Conservation (phyloP, 164 flowering plant genomes). For the Kalanchoe fedtschenkoi region DNA sequence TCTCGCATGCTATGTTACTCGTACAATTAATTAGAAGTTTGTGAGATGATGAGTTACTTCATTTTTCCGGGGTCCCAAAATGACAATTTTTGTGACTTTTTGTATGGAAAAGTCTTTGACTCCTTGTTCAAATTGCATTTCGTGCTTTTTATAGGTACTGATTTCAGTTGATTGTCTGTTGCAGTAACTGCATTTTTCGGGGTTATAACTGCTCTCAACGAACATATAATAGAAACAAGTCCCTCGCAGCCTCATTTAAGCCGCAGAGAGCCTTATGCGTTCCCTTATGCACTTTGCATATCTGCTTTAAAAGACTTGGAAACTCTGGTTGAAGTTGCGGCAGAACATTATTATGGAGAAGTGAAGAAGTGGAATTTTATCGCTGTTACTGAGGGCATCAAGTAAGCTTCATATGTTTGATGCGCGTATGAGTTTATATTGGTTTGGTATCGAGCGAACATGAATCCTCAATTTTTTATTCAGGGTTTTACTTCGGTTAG, state of each 20-base stretch:
- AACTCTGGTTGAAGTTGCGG: slow-evolving; percentile 83
- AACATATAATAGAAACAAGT: slow-evolving; percentile 68
- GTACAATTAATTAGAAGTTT: too few relatives aligned
- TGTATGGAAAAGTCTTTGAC: too few relatives aligned
- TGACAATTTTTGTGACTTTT: too few relatives aligned
- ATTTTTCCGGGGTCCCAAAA: too few relatives aligned
- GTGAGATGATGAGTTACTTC: too few relatives aligned
- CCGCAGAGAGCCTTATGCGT: slow-evolving; percentile 26
- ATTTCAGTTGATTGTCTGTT: neutral
- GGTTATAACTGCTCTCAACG: slow-evolving; percentile 64
- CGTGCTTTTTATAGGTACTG: neutral
- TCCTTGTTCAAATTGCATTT: neutral
- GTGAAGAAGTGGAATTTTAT: slow-evolving; percentile 89
- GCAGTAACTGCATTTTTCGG: slow-evolving; percentile 81
- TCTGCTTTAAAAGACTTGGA: slow-evolving; percentile 80
- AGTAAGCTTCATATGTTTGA: slow-evolving; percentile 37
- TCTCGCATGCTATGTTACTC: too few relatives aligned
- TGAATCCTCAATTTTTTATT: slow-evolving; percentile 1
- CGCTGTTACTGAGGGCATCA: slow-evolving; percentile 64
- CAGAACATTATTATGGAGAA: slow-evolving; percentile 68
- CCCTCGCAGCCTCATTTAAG: slow-evolving; percentile 29
- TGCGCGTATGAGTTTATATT: neutral
- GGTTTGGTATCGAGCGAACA: neutral
- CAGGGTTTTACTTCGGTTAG: slow-evolving; percentile 75
- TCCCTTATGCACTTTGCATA: slow-evolving; percentile 69